phyloP scores from a whole-genome alignment of 352 stramenopile genomes.

The Phytophthora sojae region DNA sequence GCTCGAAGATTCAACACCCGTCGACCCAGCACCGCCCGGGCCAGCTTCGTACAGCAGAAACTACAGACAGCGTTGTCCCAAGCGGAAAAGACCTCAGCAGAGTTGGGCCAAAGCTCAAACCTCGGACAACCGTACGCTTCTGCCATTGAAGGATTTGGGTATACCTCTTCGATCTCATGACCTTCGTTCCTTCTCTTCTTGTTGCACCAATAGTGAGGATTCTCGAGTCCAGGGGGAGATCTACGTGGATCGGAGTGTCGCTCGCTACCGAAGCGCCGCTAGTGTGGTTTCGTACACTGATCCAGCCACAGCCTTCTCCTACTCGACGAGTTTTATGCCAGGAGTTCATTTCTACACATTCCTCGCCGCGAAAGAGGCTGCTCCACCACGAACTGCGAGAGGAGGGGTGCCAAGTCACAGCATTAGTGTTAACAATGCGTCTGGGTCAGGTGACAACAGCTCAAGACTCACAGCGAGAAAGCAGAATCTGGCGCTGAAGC shows the following conservation, averaged over 20 bases:
- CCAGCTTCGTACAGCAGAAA: slow-evolving; percentile 74
- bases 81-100: slow-evolving; percentile 48
- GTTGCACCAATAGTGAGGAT: slow-evolving; percentile 18
- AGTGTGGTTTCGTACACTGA: slow-evolving; percentile 74
- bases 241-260: slow-evolving; percentile 30
- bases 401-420: not conserved
- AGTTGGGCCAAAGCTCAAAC: slow-evolving; percentile 34
- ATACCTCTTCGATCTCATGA: not conserved
- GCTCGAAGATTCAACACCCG: not conserved
- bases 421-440: not conserved
- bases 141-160: not conserved
- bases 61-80: slow-evolving; percentile 65
- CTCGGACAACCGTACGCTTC: slow-evolving; percentile 34
- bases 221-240: slow-evolving; percentile 2
- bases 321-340: slow-evolving; percentile 76
- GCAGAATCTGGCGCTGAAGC: slow-evolving; percentile 41
- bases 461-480: slow-evolving; percentile 18
- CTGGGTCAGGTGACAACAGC: not conserved
- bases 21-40: slow-evolving; percentile 21
- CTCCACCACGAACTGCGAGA: slow-evolving; percentile 4
- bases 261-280: slow-evolving; percentile 63
- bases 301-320: slow-evolving; percentile 51
- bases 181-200: slow-evolving; percentile 6
- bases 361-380: slow-evolving; percentile 60
- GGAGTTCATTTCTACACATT: slow-evolving; percentile 85